These are phyloP conservation scores for Ophiosphaerella herpotricha DNA, from an alignment of 2,329 filamentous ascomycete species.

Conservation along the genomic window DNA sequence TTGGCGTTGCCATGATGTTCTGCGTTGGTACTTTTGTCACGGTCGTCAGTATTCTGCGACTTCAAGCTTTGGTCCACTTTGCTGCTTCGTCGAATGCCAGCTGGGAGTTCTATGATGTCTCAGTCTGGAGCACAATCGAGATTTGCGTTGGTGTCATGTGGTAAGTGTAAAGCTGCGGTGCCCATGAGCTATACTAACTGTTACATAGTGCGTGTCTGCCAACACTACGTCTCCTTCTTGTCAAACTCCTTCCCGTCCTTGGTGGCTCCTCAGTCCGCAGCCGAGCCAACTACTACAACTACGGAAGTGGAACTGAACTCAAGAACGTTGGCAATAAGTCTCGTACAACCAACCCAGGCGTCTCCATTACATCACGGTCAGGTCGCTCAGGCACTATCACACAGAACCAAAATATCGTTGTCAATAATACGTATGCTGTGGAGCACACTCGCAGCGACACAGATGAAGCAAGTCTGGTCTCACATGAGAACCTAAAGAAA, in stretches of 20 bases:
- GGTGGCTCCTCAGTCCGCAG: slow-evolving; percentile 41
- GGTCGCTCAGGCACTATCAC: slow-evolving; percentile 3
- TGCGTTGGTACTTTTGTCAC: slow-evolving; percentile 37
- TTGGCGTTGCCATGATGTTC: slow-evolving; percentile 47
- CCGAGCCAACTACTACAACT: slow-evolving; percentile 24
- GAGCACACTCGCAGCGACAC: slow-evolving; percentile 20
- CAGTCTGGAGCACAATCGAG: slow-evolving; percentile 51
- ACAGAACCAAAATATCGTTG: slow-evolving; percentile 13
- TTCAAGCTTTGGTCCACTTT: slow-evolving; percentile 51
- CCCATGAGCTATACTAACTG: background rate
- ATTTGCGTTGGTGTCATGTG: slow-evolving; percentile 51
- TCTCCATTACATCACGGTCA: background rate
- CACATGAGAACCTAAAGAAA: slow-evolving; percentile 2
- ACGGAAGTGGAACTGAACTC: slow-evolving; percentile 29
- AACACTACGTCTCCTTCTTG: slow-evolving; percentile 44
- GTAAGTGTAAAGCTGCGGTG: slow-evolving; percentile 43
- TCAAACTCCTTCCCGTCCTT: slow-evolving; percentile 42
- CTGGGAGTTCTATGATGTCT: slow-evolving; percentile 48
- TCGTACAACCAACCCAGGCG: slow-evolving; percentile 6
- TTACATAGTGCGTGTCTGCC: slow-evolving; percentile 45
- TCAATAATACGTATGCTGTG: slow-evolving; percentile 25
- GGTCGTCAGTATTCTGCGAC: slow-evolving; percentile 49
- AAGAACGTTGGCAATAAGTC: slow-evolving; percentile 14
- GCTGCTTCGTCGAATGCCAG: slow-evolving; percentile 48
- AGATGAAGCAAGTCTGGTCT: slow-evolving; percentile 23